Base-by-base conservation (phyloP, 2,329 filamentous ascomycete species). In the Colletotrichum gloeosporioides region DNA sequence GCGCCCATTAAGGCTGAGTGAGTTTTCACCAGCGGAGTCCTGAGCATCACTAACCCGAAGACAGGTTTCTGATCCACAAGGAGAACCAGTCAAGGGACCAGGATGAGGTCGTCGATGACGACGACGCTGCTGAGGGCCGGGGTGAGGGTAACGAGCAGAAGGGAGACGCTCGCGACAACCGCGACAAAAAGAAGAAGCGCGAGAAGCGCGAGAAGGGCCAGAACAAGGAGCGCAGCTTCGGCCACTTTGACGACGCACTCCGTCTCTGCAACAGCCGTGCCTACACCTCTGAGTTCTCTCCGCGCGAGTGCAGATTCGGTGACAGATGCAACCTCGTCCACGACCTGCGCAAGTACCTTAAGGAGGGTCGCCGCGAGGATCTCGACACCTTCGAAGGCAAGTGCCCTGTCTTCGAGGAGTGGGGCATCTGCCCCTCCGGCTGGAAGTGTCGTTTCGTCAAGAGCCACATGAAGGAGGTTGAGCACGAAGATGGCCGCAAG, bases 401-500 rank as follows among this genome's bases (percentile, higher is more conserved):
- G 77, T 99, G 97, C 82, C 96, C 96, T 1, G 90, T 98, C 10
- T 98, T 92, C 84, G 93, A 95, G 79, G 88, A 89, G 18, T 91
- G 93, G 78, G 96, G 96, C 15, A 92, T 89, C 77, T 99, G 97
- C 81, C 90, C 91, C 65, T 92, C 94, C 16, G 97, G 97, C 8
- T 99, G 96, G 96, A 98, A 96, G 83, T 99, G 97, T 83, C 94
- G 96, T 27, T 98, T 98, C 82, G 94, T 95, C 39, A 91, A 91
- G 78, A 98, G 95, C 78, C 97, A 99, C 85, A 97, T 95, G 80
- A 90, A 93, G 77, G 96, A 99, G 85, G 86, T 95, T 29, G 92
- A 94, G 78, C 92, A 89, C 25, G 92, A 93, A 70, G 96, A 98
- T 83, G 96, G 96, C 10, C 91, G 91, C 79, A 95, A 95, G 81